Evolutionary conservation across 805 yeast genomes (phyloP).

Genomic region (Starmera caribaea): DNA sequence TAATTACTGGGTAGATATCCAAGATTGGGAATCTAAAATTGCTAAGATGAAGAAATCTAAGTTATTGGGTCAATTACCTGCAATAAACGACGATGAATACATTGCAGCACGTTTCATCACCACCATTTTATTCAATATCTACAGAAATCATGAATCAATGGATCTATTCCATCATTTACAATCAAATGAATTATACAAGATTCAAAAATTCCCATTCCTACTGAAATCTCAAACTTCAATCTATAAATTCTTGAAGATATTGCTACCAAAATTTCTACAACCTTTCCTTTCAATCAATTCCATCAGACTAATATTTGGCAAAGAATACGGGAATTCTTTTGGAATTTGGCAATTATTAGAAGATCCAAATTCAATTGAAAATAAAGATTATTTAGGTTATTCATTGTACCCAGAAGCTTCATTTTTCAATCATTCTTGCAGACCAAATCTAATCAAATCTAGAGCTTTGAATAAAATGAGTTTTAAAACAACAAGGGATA

Average conservation of each 20-base stretch:
- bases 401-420: slow-evolving; percentile 55
- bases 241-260: slow-evolving; percentile 35
- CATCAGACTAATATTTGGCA: slow-evolving; percentile 42
- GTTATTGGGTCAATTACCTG: slow-evolving; percentile 27
- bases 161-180: slow-evolving; percentile 33
- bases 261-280: slow-evolving; percentile 27
- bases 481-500: slow-evolving; percentile 32
- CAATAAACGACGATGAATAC: slow-evolving; percentile 44
- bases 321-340: slow-evolving; percentile 58
- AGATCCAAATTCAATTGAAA: slow-evolving; percentile 27
- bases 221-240: slow-evolving; percentile 36
- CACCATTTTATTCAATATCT: slow-evolving; percentile 24
- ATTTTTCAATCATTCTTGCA: slow-evolving; percentile 59
- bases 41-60: slow-evolving; percentile 26
- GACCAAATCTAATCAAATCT: slow-evolving; percentile 42
- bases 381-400: slow-evolving; percentile 48
- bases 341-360: slow-evolving; percentile 50
- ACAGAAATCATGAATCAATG: slow-evolving; percentile 9
- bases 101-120: slow-evolving; percentile 40
- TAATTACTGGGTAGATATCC: slow-evolving; percentile 28
- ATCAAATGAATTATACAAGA: slow-evolving; percentile 40
- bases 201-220: slow-evolving; percentile 35
- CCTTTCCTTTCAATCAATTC: slow-evolving; percentile 25
- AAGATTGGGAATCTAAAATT: slow-evolving; percentile 27
- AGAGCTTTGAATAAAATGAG: slow-evolving; percentile 29